Conservation (phyloP, 495 filamentous ascomycete genomes). For the Lasiosphaeria ovina region DNA sequence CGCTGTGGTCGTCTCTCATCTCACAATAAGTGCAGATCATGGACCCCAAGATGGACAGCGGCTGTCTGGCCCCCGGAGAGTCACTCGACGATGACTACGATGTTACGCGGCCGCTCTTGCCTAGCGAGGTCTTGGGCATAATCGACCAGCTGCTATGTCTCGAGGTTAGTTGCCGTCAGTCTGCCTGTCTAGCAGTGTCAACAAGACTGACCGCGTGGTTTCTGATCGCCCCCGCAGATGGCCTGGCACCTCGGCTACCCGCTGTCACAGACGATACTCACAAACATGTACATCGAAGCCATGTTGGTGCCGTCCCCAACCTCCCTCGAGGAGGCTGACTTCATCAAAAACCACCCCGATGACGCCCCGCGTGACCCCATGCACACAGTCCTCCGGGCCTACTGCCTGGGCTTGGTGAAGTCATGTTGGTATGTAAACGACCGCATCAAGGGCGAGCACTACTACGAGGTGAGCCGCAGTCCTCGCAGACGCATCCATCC, state of each 20-base stretch:
- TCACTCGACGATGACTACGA: slow-evolving; percentile 86
- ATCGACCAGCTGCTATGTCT: slow-evolving; percentile 91
- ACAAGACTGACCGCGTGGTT: background rate
- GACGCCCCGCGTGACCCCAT: slow-evolving; percentile 45
- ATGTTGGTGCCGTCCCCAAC: slow-evolving; percentile 70
- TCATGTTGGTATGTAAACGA: slow-evolving; percentile 76
- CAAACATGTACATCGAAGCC: slow-evolving; percentile 87
- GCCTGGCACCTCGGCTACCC: slow-evolving; percentile 96
- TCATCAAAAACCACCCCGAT: slow-evolving; percentile 39
- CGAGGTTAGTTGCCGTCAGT: slow-evolving; percentile 56
- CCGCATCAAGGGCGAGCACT: slow-evolving; percentile 72
- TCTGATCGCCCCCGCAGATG: slow-evolving; percentile 57
- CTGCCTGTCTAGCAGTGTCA: background rate
- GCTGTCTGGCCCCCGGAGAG: slow-evolving; percentile 71
- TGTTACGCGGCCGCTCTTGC: slow-evolving; percentile 61
- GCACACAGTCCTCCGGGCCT: slow-evolving; percentile 72
- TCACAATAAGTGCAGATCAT: slow-evolving; percentile 65
- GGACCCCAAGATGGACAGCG: slow-evolving; percentile 98
- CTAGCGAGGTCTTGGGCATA: slow-evolving; percentile 82
- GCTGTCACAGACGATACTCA: slow-evolving; percentile 90
- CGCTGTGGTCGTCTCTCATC: background rate
- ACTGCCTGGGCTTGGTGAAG: slow-evolving; percentile 82
- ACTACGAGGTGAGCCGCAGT: slow-evolving; percentile 67
- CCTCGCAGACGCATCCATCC: background rate
- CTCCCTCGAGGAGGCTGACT: slow-evolving; percentile 67